These are phyloP conservation scores for Ascocoryne sarcoides DNA, from an alignment of 2,329 filamentous ascomycete genomes.

Conservation along the genomic window DNA sequence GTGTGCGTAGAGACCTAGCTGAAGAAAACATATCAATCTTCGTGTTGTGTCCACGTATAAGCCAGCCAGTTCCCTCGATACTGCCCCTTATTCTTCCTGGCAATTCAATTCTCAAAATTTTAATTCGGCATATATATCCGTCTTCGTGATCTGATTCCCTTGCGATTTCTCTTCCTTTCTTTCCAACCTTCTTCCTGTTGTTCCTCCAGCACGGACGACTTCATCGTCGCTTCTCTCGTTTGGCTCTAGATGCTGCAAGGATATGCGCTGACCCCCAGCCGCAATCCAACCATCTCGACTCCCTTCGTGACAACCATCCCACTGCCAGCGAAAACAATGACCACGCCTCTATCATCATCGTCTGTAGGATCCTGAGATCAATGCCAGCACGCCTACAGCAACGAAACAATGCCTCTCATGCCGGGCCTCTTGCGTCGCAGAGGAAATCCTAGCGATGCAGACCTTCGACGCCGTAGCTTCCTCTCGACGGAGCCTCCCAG, in stretches of 20 bases:
- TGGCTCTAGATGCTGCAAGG: neutral
- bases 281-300: constrained; percentile 1
- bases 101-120: too few relatives aligned
- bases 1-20: too few relatives aligned
- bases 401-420: constrained; percentile 23
- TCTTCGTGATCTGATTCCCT: too few relatives aligned
- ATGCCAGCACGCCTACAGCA: constrained; percentile 11
- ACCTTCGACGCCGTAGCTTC: constrained; percentile 27
- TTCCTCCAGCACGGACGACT: neutral
- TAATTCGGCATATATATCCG: too few relatives aligned
- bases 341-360: neutral
- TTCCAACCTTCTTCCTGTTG: too few relatives aligned
- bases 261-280: constrained; percentile 5
- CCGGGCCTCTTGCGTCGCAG: constrained; percentile 24
- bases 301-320: neutral
- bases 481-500: constrained; percentile 16
- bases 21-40: too few relatives aligned
- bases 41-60: too few relatives aligned
- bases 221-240: neutral
- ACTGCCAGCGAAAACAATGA: constrained; percentile 1
- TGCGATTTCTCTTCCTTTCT: too few relatives aligned
- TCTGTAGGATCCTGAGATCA: constrained; percentile 21
- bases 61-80: too few relatives aligned
- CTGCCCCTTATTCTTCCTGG: too few relatives aligned
- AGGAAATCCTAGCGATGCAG: constrained; percentile 22